A percentile compares a stretch with the other conserved stretches of the same genome.
These are phyloP conservation scores for Marasmius oreades DNA, from an alignment of 1,284 basidiomycete genomes.

Conservation along the genomic window DNA sequence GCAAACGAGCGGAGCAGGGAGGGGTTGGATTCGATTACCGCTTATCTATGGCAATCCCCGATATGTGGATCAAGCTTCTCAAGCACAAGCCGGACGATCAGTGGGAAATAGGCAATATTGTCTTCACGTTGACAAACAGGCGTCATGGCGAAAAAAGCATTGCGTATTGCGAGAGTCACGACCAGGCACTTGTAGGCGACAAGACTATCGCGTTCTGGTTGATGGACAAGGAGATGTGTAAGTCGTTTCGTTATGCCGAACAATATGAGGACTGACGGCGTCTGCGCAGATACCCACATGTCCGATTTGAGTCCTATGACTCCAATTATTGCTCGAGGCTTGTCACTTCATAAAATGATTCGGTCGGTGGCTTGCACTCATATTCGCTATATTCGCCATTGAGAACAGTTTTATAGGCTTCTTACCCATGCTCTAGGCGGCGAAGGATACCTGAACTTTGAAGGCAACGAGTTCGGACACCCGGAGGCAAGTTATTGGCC, in stretches of 20 bases:
- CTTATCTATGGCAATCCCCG: conserved; percentile 96
- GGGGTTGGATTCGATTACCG: conserved; percentile 98
- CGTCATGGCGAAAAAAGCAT: conserved; percentile 89
- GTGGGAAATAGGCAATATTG: conserved; percentile 89
- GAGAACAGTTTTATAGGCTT: conserved; percentile 46
- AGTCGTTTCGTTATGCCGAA: conserved; percentile 26
- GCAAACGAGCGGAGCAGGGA: conserved; percentile 76
- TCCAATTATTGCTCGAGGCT: conserved; percentile 82
- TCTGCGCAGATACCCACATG: conserved; percentile 85
- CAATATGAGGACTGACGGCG: conserved; percentile 30
- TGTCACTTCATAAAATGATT: conserved; percentile 97
- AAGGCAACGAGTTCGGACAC: conserved; percentile 98
- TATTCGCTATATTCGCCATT: neutral
- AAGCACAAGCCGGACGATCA: conserved; percentile 88
- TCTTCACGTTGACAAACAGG: conserved; percentile 88
- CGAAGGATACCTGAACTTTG: conserved; percentile 97
- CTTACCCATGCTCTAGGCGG: conserved; percentile 91
- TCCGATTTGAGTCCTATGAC: conserved; percentile 87
- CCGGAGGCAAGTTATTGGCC: conserved; percentile 64
- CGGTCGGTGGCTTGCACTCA: conserved; percentile 49
- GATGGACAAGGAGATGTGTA: conserved; percentile 99
- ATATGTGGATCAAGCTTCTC: conserved; percentile 99
- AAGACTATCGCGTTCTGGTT: conserved; percentile 99
- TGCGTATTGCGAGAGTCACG: conserved; percentile 95
- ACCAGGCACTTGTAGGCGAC: conserved; percentile 97